Conservation (phyloP, 768 basidiomycete species). For the Naematelia encephala region DNA sequence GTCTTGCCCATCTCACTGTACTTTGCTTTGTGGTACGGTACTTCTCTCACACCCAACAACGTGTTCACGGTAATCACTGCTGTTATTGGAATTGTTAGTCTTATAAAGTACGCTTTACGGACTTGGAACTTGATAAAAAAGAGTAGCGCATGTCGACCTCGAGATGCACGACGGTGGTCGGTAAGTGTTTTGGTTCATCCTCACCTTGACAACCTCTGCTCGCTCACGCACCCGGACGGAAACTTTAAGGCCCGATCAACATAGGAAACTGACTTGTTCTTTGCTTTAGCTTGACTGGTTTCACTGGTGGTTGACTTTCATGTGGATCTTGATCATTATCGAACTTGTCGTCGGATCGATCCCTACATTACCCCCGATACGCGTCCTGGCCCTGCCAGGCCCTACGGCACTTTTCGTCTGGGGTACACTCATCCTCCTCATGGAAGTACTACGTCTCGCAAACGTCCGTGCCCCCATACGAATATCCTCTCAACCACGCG, state of each 20-base stretch:
- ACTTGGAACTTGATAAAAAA: background rate
- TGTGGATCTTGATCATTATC: background rate
- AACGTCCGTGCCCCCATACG: background rate
- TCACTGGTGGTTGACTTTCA: background rate
- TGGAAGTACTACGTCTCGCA: background rate
- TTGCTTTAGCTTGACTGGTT: background rate
- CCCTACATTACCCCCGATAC: background rate
- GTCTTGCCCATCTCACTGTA: constrained; percentile 7
- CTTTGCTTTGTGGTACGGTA: constrained; percentile 5
- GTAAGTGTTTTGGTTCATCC: too few species aligned
- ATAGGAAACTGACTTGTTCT: too few species aligned
- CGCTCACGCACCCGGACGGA: too few species aligned
- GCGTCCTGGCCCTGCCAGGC: background rate
- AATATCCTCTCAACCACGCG: background rate
- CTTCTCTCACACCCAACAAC: background rate
- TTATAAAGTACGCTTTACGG: background rate
- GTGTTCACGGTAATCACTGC: constrained; percentile 2
- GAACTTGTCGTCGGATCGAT: background rate
- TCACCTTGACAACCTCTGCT: too few species aligned
- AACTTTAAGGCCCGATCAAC: too few species aligned
- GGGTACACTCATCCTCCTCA: background rate
- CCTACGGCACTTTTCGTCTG: background rate
- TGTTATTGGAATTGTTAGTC: background rate
- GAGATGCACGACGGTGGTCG: background rate
- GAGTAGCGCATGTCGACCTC: background rate